Percentiles rank a stretch among this genome's conserved stretches.
These are phyloP conservation scores for Carex littledalei DNA, from an alignment of 176 grass and related monocot genomes.

Conservation along the genomic window DNA sequence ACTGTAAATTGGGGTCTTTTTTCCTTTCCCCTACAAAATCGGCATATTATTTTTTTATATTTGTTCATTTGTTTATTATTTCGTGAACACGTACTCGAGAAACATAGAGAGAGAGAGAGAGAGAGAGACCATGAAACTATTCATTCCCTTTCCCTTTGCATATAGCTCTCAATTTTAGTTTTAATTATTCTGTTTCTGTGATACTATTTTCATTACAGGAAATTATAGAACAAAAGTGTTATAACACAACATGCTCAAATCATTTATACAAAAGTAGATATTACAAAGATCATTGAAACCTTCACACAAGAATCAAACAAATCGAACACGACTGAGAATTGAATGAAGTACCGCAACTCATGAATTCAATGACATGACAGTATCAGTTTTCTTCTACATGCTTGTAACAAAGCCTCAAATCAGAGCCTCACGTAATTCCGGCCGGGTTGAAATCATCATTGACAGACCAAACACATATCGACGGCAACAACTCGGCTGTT, in stretches of 20 bases:
- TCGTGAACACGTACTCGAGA: background rate
- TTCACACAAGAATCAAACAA: background rate
- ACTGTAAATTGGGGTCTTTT: background rate
- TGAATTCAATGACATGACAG: too few relatives aligned
- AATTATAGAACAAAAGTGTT: background rate
- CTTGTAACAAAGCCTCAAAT: too few relatives aligned
- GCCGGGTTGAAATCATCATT: too few relatives aligned
- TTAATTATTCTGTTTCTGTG: too few relatives aligned
- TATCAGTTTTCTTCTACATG: too few relatives aligned
- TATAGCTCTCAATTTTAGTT: too few relatives aligned
- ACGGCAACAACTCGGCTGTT: background rate
- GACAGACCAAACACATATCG: too few relatives aligned
- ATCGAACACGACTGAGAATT: background rate
- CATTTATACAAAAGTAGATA: too few relatives aligned
- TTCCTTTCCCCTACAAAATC: background rate
- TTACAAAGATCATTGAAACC: background rate
- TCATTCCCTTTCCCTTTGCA: background rate
- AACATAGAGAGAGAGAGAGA: background rate
- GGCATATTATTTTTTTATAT: background rate
- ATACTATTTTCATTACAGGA: background rate
- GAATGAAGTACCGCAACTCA: too few relatives aligned
- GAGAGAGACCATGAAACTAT: background rate
- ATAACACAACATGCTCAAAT: too few relatives aligned
- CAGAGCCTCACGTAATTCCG: too few relatives aligned
- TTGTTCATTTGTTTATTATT: slow-evolving; percentile 13